A percentile compares a stretch with the other conserved stretches of the same genome.
phyloP scores from a whole-genome alignment of 768 basidiomycete species.

The Kwoniella dendrophila region DNA sequence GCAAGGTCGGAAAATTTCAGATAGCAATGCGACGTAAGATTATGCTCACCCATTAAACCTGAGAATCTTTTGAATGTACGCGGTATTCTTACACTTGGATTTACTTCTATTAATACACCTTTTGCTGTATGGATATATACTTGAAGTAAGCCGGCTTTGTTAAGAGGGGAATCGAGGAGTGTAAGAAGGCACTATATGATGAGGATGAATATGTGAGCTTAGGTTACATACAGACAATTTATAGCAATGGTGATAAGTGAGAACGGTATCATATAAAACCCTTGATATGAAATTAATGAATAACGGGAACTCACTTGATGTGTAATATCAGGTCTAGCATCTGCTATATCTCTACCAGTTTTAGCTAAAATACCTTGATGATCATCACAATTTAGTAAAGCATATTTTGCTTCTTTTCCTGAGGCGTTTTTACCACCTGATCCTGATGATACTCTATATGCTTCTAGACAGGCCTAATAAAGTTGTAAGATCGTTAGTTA shows the following conservation, averaged over 20 bases:
- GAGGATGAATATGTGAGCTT: neutral
- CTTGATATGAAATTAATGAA: too few relatives aligned
- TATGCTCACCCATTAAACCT: conserved; percentile 85
- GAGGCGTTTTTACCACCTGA: conserved; percentile 61
- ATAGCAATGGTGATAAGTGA: neutral
- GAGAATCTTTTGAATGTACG: conserved; percentile 98
- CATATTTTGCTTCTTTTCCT: conserved; percentile 84
- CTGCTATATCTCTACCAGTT: conserved; percentile 95
- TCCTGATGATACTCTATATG: conserved; percentile 77
- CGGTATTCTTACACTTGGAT: conserved; percentile 95
- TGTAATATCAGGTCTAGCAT: conserved; percentile 98
- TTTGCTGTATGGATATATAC: conserved; percentile 98
- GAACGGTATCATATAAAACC: too few relatives aligned
- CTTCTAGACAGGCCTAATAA: conserved; percentile 86
- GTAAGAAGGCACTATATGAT: conserved; percentile 86
- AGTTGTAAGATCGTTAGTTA: neutral
- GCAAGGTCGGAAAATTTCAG: neutral
- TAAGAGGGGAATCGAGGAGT: conserved; percentile 92
- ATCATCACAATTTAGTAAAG: conserved; percentile 95
- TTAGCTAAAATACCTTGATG: conserved; percentile 98
- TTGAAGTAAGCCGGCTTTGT: conserved; percentile 94
- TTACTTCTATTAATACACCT: conserved; percentile 95
- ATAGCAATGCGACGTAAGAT: neutral
- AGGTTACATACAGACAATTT: neutral
- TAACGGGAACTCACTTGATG: conserved; percentile 91